These are phyloP conservation scores for Spergularia azorica DNA, from an alignment of 179 eudicot genomes.

Conservation along the genomic window DNA sequence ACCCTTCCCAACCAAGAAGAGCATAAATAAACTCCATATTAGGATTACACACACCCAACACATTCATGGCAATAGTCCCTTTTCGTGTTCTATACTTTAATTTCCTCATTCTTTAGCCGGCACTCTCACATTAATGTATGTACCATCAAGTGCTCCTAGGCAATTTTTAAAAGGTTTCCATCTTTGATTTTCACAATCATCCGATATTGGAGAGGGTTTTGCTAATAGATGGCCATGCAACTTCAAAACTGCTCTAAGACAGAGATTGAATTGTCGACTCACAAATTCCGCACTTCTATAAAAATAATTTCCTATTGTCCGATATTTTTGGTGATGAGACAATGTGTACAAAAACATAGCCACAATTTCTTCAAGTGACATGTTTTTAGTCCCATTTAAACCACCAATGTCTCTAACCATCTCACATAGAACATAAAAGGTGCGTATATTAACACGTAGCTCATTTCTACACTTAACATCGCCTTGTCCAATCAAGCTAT, in stretches of 20 bases:
- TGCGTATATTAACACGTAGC: constrained; percentile 1
- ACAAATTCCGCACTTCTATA: constrained; percentile 23
- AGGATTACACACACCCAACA: constrained; percentile 21
- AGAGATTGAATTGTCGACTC: constrained; percentile 15
- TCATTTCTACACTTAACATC: neutral
- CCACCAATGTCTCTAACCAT: constrained; percentile 26
- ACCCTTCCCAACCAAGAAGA: constrained; percentile 22
- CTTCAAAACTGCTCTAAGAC: constrained; percentile 15
- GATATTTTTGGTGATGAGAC: constrained; percentile 17
- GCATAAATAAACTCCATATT: constrained; percentile 17
- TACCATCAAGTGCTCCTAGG: constrained; percentile 12
- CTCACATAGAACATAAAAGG: constrained; percentile 17
- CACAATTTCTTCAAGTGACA: constrained; percentile 11
- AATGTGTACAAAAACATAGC: constrained; percentile 23
- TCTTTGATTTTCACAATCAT: constrained; percentile 15
- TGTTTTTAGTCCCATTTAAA: neutral
- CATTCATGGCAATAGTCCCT: constrained; percentile 19
- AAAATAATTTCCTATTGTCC: constrained; percentile 13
- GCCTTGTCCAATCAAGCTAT: neutral
- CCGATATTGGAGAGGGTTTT: constrained; percentile 20
- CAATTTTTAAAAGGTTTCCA: constrained; percentile 19
- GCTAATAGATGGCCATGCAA: constrained; percentile 13
- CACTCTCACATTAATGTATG: constrained; percentile 3
- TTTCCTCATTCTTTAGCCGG: neutral
- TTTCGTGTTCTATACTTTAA: constrained; percentile 24